Evolutionary conservation across 768 basidiomycete species (phyloP), one percentile per base, ranked within the genome.

Genomic region (Boletus fagicola): DNA sequence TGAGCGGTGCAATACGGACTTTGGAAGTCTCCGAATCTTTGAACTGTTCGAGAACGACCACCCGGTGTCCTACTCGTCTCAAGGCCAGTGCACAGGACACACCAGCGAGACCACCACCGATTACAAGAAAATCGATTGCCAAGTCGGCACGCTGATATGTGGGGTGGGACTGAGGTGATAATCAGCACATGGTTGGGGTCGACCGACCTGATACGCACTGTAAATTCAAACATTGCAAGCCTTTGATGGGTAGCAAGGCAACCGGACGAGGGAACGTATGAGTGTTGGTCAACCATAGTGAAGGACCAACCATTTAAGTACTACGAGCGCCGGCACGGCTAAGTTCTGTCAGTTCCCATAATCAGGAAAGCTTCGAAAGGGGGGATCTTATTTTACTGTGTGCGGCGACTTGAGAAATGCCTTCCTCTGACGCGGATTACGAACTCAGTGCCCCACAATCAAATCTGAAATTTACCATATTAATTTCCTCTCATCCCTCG

Each of bases 71-170:
- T 7, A 79, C 79, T 62, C 77, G 78, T 45, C 76, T 76, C 42
- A 88, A 74, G 16, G 80, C 74, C 61, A 78, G 80, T 5, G 85
- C 85, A 36, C 78, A 72, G 4, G 85, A 78, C 48, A 85, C 71
- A 11, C 86, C 86, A 39, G 80, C 76, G 15, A 87, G 75, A 16
- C 80, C 79, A 43, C 77, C 82, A 49, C 82, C 82, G 28, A 83
- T 72, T 39, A 83, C 71, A 20, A 80, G 57, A 56, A 82, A 77
- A 49, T 81, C 73, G 20, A 70, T 55, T 20, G 56, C 20, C 42
- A 70, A n/a, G 28, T 54, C 56, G 47, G 70, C 55, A 15, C 49
- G 49, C 20, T 50, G 58, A 46, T 51, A 28, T 39, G 51, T 49
- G 22, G 66, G 56, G 30, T 63, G 55, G 12, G 54, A 55, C 65